Evolutionary conservation across 305 asterid species (phyloP).

Genomic region (Plantago rigida): DNA sequence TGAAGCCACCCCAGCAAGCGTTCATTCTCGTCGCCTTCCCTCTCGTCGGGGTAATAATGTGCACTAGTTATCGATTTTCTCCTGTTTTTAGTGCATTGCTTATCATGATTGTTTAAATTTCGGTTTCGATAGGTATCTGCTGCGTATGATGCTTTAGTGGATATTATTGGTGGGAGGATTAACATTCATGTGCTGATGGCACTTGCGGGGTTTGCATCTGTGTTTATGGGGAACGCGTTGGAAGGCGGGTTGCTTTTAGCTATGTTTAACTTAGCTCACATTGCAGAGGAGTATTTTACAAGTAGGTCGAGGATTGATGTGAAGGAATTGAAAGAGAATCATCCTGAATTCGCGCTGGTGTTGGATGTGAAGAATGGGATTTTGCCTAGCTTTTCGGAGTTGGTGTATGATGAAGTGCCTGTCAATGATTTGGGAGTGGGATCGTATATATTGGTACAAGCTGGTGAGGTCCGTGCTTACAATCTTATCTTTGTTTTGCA

Average conservation of each 20-base stretch:
- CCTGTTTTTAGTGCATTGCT: not conserved
- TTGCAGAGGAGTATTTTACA: conserved; percentile 93
- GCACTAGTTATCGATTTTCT: too few relatives aligned
- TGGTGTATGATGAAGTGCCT: conserved; percentile 61
- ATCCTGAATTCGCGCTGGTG: conserved; percentile 80
- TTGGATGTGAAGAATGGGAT: conserved; percentile 49
- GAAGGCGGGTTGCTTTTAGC: conserved; percentile 98
- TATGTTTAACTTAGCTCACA: conserved; percentile 94
- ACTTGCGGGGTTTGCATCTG: conserved; percentile 92
- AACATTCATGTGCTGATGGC: conserved; percentile 98
- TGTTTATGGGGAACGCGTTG: conserved; percentile 81
- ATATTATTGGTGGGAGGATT: conserved; percentile 71
- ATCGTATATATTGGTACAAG: conserved; percentile 83
- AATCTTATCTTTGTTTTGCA: conserved; percentile 18
- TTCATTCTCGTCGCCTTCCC: conserved; percentile 66
- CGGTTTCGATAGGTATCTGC: conserved; percentile 57
- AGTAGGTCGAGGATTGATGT: conserved; percentile 82
- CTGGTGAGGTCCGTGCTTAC: conserved; percentile 88
- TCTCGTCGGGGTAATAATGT: conserved; percentile 65
- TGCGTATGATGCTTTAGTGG: conserved; percentile 73
- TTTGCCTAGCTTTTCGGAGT: conserved; percentile 52
- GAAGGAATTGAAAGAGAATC: conserved; percentile 74
- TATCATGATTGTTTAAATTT: not conserved
- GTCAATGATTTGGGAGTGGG: conserved; percentile 74
- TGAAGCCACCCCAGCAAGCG: conserved; percentile 50